These are phyloP conservation scores for Pichia rugopelliculosa DNA, from an alignment of 805 yeast species.

Conservation along the genomic window DNA sequence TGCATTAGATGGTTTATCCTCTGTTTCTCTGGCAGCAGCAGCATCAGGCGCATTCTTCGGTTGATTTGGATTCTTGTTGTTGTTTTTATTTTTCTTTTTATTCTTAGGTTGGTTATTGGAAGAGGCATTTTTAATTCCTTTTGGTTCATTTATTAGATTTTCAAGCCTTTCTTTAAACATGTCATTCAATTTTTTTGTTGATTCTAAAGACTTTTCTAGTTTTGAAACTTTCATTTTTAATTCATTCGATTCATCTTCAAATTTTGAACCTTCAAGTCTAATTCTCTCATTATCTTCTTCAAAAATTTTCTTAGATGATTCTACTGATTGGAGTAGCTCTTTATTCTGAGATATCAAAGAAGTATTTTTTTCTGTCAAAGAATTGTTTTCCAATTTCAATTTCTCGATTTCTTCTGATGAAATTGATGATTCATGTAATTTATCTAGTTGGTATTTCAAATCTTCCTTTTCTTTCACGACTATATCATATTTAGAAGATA, in stretches of 20 bases:
- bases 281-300: neutral
- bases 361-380: conserved; percentile 4
- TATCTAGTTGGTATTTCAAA: conserved; percentile 10
- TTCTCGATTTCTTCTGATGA: neutral
- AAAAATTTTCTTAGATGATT: neutral
- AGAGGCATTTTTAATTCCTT: neutral
- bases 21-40: neutral
- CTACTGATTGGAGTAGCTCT: neutral
- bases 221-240: conserved; percentile 9
- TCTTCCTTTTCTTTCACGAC: conserved; percentile 1
- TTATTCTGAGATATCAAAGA: neutral
- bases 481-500: neutral
- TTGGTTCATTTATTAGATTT: conserved; percentile 16
- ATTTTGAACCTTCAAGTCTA: neutral
- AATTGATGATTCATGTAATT: neutral
- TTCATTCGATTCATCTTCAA: conserved; percentile 2
- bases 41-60: conserved; percentile 9
- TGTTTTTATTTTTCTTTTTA: conserved; percentile 12
- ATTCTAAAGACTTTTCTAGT: conserved; percentile 19
- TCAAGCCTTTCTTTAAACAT: conserved; percentile 23
- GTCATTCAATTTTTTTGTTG: conserved; percentile 17
- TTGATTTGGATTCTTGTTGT: conserved; percentile 14
- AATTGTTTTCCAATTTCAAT: neutral
- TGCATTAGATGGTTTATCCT: neutral
- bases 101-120: neutral